Conservation (phyloP, 208 protist species). For the Leishmania tarentolae region DNA sequence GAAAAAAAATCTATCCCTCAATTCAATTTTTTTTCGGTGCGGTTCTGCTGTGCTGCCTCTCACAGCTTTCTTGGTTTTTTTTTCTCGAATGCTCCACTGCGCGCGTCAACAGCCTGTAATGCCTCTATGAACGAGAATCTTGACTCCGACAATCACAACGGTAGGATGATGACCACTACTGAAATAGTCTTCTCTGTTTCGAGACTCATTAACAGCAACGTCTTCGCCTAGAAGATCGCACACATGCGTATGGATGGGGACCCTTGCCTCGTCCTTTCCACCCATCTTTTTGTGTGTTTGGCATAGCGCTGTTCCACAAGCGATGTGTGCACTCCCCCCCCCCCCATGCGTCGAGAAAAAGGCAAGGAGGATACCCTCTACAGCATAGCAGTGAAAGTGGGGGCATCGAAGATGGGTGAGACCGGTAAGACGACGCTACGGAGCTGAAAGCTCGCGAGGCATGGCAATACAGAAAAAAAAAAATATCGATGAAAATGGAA, state of each 20-base stretch:
- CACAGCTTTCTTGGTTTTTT: neutral
- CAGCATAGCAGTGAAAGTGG: neutral
- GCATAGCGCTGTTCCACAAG: neutral
- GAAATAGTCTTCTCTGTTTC: neutral
- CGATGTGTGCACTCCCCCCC: neutral
- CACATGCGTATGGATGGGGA: neutral
- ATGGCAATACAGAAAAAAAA: neutral
- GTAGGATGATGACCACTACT: conserved; percentile 1
- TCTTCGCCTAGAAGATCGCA: neutral
- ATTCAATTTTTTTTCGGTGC: neutral
- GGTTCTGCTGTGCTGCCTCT: neutral
- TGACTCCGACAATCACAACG: neutral
- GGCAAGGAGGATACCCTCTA: neutral
- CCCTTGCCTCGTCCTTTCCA: neutral
- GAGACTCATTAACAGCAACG: neutral
- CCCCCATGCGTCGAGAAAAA: neutral
- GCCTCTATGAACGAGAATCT: neutral
- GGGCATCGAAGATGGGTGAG: neutral
- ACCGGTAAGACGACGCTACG: neutral
- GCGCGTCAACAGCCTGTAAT: neutral
- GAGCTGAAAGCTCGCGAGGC: neutral
- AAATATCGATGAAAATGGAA: neutral
- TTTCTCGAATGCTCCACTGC: neutral
- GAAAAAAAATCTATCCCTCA: neutral
- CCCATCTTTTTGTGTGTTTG: neutral